These are phyloP conservation scores for Pseudognaphalium luteoalbum DNA, from an alignment of 129 eudicot species.

Conservation along the genomic window DNA sequence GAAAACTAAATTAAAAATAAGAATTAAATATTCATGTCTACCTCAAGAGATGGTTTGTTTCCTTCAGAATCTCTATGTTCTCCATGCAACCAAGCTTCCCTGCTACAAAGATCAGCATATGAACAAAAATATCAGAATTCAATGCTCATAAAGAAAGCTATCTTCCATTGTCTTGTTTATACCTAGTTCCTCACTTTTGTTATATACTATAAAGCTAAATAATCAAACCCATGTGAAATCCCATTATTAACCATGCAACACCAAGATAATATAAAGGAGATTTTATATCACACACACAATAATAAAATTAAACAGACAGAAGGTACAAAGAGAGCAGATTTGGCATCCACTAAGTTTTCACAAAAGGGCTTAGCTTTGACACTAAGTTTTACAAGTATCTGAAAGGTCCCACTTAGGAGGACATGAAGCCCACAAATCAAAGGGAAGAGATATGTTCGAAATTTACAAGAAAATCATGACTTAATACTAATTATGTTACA, in stretches of 20 bases:
- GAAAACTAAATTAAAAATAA: not conserved
- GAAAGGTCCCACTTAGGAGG: constrained; percentile 40
- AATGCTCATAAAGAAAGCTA: constrained; percentile 43
- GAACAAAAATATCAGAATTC: constrained; percentile 40
- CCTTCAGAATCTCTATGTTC: constrained; percentile 59
- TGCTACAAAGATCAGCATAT: constrained; percentile 50
- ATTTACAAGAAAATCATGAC: constrained; percentile 7
- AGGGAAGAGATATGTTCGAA: constrained; percentile 38
- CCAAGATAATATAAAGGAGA: constrained; percentile 24
- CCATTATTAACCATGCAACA: constrained; percentile 38
- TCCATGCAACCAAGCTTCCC: constrained; percentile 96
- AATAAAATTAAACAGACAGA: constrained; percentile 17
- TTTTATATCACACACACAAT: constrained; percentile 13
- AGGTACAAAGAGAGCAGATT: constrained; percentile 37
- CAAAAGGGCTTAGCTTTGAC: constrained; percentile 37
- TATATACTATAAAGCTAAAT: constrained; percentile 40
- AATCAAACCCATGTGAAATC: constrained; percentile 60
- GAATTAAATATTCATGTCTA: constrained; percentile 31
- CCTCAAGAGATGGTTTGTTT: constrained; percentile 72
- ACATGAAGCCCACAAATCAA: constrained; percentile 61
- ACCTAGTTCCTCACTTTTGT: constrained; percentile 31
- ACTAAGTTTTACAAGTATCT: constrained; percentile 34
- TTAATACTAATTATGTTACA: constrained; percentile 23
- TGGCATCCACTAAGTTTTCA: constrained; percentile 32
- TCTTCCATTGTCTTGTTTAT: constrained; percentile 45